Percentiles rank a stretch among this genome's conserved stretches.
Evolutionary conservation across 345 rosid genomes (phyloP).

Genomic region (Excoecaria agallocha): DNA sequence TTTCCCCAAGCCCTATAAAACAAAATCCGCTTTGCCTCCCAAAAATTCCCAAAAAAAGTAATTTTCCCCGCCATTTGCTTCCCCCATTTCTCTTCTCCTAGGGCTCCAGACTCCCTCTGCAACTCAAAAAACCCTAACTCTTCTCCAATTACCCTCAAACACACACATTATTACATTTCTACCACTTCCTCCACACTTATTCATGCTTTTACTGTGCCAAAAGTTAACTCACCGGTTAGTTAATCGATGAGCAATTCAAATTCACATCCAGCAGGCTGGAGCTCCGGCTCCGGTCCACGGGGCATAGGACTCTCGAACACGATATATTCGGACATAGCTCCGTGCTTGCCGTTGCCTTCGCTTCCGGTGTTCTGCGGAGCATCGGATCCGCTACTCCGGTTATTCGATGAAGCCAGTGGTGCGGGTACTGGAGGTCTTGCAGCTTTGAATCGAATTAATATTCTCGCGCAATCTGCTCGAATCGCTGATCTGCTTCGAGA

Average conservation of each 20-base stretch:
- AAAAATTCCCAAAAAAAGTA: slow-evolving; percentile 20
- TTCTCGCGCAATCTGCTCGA: slow-evolving; percentile 61
- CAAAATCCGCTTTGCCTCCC: slow-evolving; percentile 8
- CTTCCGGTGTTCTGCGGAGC: slow-evolving; percentile 87
- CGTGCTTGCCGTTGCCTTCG: slow-evolving; percentile 87
- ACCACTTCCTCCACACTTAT: slow-evolving; percentile 7
- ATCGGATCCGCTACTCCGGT: slow-evolving; percentile 57
- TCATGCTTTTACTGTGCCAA: slow-evolving; percentile 34
- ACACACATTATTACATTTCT: slow-evolving; percentile 18
- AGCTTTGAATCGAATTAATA: slow-evolving; percentile 61
- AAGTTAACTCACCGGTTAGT: slow-evolving; percentile 27
- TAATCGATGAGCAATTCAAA: slow-evolving; percentile 50
- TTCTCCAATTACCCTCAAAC: slow-evolving; percentile 18
- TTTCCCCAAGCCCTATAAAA: slow-evolving; percentile 7
- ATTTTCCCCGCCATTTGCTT: slow-evolving; percentile 79
- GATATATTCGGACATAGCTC: slow-evolving; percentile 84
- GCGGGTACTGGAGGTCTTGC: slow-evolving; percentile 26
- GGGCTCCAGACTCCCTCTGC: slow-evolving; percentile 41
- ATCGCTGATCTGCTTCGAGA: slow-evolving; percentile 72
- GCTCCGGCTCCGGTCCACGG: slow-evolving; percentile 26
- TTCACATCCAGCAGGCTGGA: slow-evolving; percentile 28
- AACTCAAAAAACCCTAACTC: slow-evolving; percentile 27
- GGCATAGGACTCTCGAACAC: slow-evolving; percentile 92
- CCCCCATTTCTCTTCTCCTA: slow-evolving; percentile 25
- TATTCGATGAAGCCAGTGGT: slow-evolving; percentile 52